Conservation (phyloP, 2,329 filamentous ascomycete species). For the Colletotrichum theobromicola region DNA sequence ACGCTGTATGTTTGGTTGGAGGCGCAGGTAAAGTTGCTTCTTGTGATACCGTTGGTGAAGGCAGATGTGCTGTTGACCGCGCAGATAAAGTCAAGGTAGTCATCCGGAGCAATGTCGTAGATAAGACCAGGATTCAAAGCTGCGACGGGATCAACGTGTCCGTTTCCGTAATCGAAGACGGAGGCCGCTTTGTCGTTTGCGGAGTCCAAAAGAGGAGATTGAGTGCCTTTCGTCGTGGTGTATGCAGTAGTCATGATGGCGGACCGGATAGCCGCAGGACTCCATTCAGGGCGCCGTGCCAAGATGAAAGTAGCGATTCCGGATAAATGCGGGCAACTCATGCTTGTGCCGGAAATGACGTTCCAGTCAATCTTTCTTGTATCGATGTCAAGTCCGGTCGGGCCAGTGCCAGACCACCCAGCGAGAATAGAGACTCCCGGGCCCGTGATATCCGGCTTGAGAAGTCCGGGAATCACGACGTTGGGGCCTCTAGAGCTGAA, state of each 20-base stretch:
- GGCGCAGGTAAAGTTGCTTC: conserved; percentile 8
- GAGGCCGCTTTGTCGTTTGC: neutral
- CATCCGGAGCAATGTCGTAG: conserved; percentile 23
- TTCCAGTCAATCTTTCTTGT: conserved; percentile 5
- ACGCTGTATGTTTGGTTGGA: neutral
- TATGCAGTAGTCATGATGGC: conserved; percentile 20
- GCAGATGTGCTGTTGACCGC: conserved; percentile 24
- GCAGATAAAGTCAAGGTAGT: conserved; percentile 28
- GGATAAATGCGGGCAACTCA: conserved; percentile 22
- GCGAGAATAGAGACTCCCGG: conserved; percentile 19
- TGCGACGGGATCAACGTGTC: conserved; percentile 25
- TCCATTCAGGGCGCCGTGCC: conserved; percentile 18
- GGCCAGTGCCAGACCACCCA: conserved; percentile 2
- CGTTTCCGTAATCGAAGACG: conserved; percentile 12
- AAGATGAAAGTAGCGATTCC: conserved; percentile 17
- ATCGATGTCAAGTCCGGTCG: neutral
- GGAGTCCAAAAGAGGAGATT: neutral
- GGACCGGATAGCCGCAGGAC: conserved; percentile 3
- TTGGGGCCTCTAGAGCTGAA: conserved; percentile 21
- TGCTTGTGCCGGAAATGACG: conserved; percentile 20
- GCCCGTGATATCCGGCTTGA: conserved; percentile 21
- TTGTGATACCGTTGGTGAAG: neutral
- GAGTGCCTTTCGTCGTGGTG: neutral
- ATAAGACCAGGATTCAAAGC: conserved; percentile 26
- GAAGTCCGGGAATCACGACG: neutral